Evolutionary conservation across 2,329 filamentous ascomycete species (phyloP), one percentile per base, ranked within the genome.

Genomic region (Exophiala mesophila): DNA sequence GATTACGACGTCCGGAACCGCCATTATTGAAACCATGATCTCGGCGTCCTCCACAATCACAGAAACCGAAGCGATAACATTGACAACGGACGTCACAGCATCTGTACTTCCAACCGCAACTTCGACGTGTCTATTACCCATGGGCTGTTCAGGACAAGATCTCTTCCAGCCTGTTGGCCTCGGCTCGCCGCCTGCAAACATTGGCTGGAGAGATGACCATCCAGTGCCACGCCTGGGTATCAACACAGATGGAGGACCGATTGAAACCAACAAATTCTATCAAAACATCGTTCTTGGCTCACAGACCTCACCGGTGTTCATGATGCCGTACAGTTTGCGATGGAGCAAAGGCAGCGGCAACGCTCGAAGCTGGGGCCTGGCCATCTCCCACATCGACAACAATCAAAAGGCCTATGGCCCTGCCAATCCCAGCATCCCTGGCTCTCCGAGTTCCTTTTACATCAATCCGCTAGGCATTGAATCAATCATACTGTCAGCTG

Each of bases 401-500:
- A 67, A 67, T 26, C 80, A 92, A 60, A 66, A 83, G 41, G 80
- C 81, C 0, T 85, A 77, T 57, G 88, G 86, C 6, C 69, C 62
- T 41, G 56, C 74, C 4, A 71, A 73, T 46, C 66, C 70, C 36
- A 64, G 63, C 18, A 70, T 72, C 21, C 74, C 75, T 0, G 77
- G 64, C 15, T 55, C 73, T 6, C 82, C 85, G 3, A 73, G 75
- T 1, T 67, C 74, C 19, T 96, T 83, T 59, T 96, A 85, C 55
- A 74, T 83, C 59, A 92, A 87, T 55, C 88, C 90, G 0, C 69
- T 92, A 31, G 85, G 85, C 0, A 83, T 94, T 18, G 84, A 94
- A 57, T 87, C 85, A 1, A 60, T 97, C 20, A 76, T 88, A 19
- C 66, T 97, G 7, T 92, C 88, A 0, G 89, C 89, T 1, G 67